These are phyloP conservation scores for Melanopsichium pennsylvanicum DNA, from an alignment of 1,284 basidiomycete genomes.

Conservation along the genomic window DNA sequence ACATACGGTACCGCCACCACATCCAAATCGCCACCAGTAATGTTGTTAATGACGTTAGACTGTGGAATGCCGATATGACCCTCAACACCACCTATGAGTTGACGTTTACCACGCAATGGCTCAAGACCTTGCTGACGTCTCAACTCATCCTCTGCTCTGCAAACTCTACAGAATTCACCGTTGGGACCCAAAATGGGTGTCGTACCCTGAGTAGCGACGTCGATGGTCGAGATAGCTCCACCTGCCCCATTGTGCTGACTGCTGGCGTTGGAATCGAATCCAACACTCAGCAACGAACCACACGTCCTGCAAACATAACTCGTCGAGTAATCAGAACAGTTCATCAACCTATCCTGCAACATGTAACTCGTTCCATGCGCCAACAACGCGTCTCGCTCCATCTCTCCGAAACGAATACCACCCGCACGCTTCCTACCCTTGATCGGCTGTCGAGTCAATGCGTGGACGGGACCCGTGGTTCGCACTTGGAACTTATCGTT, in stretches of 20 bases:
- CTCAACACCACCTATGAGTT: constrained; percentile 39
- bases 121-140: constrained; percentile 31
- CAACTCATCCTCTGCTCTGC: constrained; percentile 49
- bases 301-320: constrained; percentile 97
- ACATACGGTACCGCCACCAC: constrained; percentile 87
- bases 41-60: constrained; percentile 41
- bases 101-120: constrained; percentile 34
- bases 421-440: constrained; percentile 99
- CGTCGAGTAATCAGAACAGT: constrained; percentile 98
- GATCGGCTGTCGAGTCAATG: constrained; percentile 93
- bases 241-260: constrained; percentile 1
- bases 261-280: constrained; percentile 47
- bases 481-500: constrained; percentile 99
- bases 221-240: constrained; percentile 37
- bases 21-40: constrained; percentile 56
- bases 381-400: constrained; percentile 98
- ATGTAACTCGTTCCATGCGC: constrained; percentile 98
- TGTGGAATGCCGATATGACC: constrained; percentile 41
- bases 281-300: constrained; percentile 91
- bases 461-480: constrained; percentile 95
- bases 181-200: constrained; percentile 54
- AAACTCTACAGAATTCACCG: constrained; percentile 63
- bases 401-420: constrained; percentile 99
- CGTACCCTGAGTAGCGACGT: constrained; percentile 21
- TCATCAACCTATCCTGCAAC: constrained; percentile 97